Percentiles rank a stretch among this genome's conserved stretches.
Evolutionary conservation across 2,329 filamentous ascomycete species (phyloP).

Genomic region (Fusarium veterinarium): DNA sequence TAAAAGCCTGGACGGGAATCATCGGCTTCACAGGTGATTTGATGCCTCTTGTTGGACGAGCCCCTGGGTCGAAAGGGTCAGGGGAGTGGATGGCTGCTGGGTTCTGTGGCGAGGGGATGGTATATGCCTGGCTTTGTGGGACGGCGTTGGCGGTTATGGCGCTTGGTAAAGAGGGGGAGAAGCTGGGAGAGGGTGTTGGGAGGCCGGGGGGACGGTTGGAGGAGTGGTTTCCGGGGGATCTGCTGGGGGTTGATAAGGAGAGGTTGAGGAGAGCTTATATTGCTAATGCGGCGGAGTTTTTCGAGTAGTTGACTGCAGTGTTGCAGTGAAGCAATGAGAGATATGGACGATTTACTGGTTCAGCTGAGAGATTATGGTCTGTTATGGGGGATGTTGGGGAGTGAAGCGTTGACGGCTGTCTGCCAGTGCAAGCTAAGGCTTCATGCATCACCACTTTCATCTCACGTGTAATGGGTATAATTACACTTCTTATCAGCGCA

Average conservation of each 20-base stretch:
- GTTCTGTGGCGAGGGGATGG: constrained; percentile 65
- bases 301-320: background rate
- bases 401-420: constrained; percentile 18
- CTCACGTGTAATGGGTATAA: background rate
- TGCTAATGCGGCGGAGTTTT: constrained; percentile 48
- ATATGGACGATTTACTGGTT: background rate
- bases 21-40: constrained; percentile 60
- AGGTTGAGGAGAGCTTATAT: constrained; percentile 53
- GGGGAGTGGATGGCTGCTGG: constrained; percentile 65
- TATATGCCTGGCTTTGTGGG: constrained; percentile 64
- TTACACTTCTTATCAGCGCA: no score
- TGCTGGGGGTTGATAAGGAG: constrained; percentile 46
- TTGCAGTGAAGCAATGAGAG: background rate
- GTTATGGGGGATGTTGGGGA: background rate
- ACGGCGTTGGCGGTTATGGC: constrained; percentile 61
- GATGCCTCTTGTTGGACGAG: constrained; percentile 62
- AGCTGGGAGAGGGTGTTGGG: constrained; percentile 47
- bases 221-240: constrained; percentile 56
- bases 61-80: constrained; percentile 47
- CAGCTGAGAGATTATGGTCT: rapidly evolving
- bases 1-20: constrained; percentile 62
- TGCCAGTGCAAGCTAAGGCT: constrained; percentile 9
- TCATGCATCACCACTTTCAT: background rate
- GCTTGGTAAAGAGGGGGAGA: constrained; percentile 50
- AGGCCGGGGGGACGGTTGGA: constrained; percentile 51